Evolutionary conservation across 106 monocot species (phyloP).

Genomic region (Dendrobium catenatum): DNA sequence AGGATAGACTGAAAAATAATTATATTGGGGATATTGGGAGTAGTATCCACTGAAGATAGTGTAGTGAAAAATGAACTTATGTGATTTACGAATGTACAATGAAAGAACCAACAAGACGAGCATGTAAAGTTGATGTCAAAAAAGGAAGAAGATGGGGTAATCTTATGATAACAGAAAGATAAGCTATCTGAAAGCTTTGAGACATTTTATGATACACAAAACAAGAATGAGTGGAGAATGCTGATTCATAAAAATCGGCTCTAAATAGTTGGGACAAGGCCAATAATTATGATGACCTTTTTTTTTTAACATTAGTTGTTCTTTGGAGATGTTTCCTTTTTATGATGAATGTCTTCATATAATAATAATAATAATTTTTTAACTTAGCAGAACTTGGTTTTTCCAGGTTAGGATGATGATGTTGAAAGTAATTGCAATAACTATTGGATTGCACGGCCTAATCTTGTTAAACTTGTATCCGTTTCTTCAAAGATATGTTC

Average conservation of each 20-base stretch:
- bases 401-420: no score
- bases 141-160: not conserved
- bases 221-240: not conserved
- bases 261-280: no score
- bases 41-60: not conserved
- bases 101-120: not conserved
- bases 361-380: no score
- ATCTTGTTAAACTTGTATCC: no score
- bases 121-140: not conserved
- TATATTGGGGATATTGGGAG: not conserved
- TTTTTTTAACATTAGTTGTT: no score
- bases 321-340: no score
- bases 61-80: not conserved
- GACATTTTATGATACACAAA: not conserved
- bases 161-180: not conserved
- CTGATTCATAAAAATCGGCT: not conserved
- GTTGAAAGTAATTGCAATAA: no score
- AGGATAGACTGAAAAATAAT: not conserved
- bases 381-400: no score
- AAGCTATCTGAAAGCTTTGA: not conserved
- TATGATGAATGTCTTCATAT: no score
- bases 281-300: no score
- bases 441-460: no score
- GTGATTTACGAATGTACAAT: not conserved
- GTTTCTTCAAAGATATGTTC: no score